Base-by-base conservation (phyloP, 495 filamentous ascomycete species). In the Penicillium steckii region DNA sequence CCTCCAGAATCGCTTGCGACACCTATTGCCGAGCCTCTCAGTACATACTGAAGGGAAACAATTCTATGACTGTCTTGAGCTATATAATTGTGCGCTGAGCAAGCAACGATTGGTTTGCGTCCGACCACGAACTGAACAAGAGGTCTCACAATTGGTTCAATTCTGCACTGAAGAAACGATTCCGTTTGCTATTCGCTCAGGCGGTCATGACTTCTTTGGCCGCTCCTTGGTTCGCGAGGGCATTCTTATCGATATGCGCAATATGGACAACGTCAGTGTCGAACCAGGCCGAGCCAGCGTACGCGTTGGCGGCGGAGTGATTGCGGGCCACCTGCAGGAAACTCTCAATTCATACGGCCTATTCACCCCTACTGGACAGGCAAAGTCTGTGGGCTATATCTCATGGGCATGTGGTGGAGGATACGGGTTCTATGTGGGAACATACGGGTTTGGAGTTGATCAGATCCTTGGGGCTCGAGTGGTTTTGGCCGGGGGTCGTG, bases 381-480 rank as follows among this genome's bases (percentile, higher is more conserved):
- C 48, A 15, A 41, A 41, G 12, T 29, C 30, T 12, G 38, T 51
- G 26, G 48, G 48, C 24, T 51, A 41, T 40, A 35, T 32, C 8
- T 47, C 46, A 33, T 49, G 47, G 38, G 53, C 53, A 21, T 27
- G 49, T 44, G 37, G 46, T 17, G 66, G 62, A 29, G 65, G 67
- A 43, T 59, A 68, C 22, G 66, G 65, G 29, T 61, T 64, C 42
- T 64, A 66, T 40, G 56, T 55, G 29, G 60, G 60, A 33, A 52
- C 51, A 26, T 18, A 27, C 44, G 64, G 66, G 18, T 62, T 55
- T 37, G 66, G 53, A 8, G 48, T 44, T n/a, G 65, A 68, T 41
- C 54, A 70, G 29, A 66, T 72, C 40, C 30, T 70, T 8, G 49
- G 59, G 7, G 68, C 65, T 22, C 59, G 50, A 21, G 35, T 69